Base-by-base conservation (phyloP, 768 basidiomycete genomes). In the Tephrocybe sp. region DNA sequence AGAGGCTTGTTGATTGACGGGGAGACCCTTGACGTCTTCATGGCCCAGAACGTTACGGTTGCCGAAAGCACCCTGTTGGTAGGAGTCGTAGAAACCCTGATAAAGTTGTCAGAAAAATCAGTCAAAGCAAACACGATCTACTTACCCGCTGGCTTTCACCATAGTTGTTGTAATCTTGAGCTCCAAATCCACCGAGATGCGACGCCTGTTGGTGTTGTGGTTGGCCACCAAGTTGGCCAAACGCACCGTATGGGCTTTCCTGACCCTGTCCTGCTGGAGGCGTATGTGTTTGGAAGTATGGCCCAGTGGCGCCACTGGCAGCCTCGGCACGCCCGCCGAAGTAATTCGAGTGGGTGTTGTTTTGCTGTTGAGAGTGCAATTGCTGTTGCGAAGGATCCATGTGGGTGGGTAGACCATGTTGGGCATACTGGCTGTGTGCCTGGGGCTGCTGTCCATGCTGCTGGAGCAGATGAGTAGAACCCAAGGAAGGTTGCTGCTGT, bases 271-370 rank as follows among this genome's bases (percentile, higher is more conserved):
- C 64, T 22, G 79, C 82, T 48, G 88, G 87, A 18, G 88, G 89
- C 2, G 89, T 91, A 7, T 86, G 80, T 0, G 84, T 75, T 60
- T 91, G 86, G 76, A 87, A 88, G 65, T 88, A 90, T 4, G 84
- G 84, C 22, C 64, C 67, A 3, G 50, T 18, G 18, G 69, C 47
- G 9, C 68, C 57, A n/a, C 33, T 15, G 19, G 68, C 58, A 2
- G 76, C 64, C 7, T 88, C 84, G 10, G 75, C 74, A 59, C 86
- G 85, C 45, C 87, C 50, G 24, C 50, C 77, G 74, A 86, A 88
- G 61, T 88, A 90, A 47, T 62, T 78, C 5, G 80, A 75, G 50
- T 79, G 76, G 1, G 66, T 65, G n/a, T 67, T 60, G 40, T 70
- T 69, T 47, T 78, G 80, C 51, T 71, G 75, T 47, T 72, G 64